Conservation (phyloP, 305 asterid species). For the Striga hermonthica region DNA sequence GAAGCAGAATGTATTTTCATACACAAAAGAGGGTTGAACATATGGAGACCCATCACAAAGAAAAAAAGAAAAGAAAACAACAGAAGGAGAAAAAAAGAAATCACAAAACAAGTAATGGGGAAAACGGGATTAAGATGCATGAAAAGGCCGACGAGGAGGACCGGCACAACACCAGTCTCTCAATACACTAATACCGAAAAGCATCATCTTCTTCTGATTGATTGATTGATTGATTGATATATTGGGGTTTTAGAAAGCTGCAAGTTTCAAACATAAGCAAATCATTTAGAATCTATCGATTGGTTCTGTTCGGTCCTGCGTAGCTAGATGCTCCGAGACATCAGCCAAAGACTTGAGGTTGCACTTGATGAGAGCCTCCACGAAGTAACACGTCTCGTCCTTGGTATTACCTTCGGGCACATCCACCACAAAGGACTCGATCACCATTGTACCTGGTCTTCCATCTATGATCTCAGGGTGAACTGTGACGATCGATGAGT, state of each 20-base stretch:
- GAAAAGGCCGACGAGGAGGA: constrained; percentile 39
- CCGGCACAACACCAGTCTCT: constrained; percentile 41
- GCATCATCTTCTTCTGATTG: constrained; percentile 23
- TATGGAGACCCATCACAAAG: constrained; percentile 29
- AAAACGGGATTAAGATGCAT: constrained; percentile 29
- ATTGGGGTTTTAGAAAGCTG: constrained; percentile 4
- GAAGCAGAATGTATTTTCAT: constrained; percentile 29
- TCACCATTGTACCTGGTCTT: constrained; percentile 70
- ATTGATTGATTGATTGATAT: neutral
- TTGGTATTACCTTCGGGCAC: constrained; percentile 82
- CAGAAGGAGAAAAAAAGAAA: too few relatives aligned
- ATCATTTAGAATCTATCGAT: constrained; percentile 44
- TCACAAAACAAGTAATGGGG: constrained; percentile 21
- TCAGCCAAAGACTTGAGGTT: constrained; percentile 84
- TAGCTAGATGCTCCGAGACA: constrained; percentile 69
- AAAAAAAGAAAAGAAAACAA: constrained; percentile 37
- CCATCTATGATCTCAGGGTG: constrained; percentile 75
- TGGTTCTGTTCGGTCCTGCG: constrained; percentile 58
- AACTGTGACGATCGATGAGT: constrained; percentile 66
- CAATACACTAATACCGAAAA: constrained; percentile 36
- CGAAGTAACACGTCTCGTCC: constrained; percentile 79
- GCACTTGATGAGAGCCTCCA: constrained; percentile 83
- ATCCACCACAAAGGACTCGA: constrained; percentile 81
- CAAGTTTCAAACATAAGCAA: neutral
- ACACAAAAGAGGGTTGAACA: constrained; percentile 28